phyloP scores from a whole-genome alignment of 495 filamentous ascomycete genomes.

The Sabuloglossum arenarium region DNA sequence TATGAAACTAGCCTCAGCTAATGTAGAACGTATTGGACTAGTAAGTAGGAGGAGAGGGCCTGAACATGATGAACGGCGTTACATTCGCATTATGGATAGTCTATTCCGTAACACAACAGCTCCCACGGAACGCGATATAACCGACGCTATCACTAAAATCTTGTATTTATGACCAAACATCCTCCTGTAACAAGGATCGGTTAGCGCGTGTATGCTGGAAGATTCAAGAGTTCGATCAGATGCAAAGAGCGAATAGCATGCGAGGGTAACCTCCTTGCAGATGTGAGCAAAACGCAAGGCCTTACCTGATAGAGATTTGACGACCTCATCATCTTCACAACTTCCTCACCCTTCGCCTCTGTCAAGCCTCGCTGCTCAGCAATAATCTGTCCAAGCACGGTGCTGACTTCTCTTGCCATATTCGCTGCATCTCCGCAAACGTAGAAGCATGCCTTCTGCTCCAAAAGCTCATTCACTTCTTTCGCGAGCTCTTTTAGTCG shows the following conservation, averaged over 20 bases:
- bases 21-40: too few relatives aligned
- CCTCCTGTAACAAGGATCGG: conserved; percentile 29
- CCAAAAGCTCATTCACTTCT: conserved; percentile 71
- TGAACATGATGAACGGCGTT: too few relatives aligned
- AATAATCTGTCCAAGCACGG: conserved; percentile 64
- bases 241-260: too few relatives aligned
- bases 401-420: conserved; percentile 95
- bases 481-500: conserved; percentile 61
- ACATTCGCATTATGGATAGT: too few relatives aligned
- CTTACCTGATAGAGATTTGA: conserved; percentile 83
- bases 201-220: neutral
- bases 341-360: conserved; percentile 73
- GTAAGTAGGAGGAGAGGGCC: too few relatives aligned
- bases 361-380: conserved; percentile 59
- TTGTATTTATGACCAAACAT: conserved; percentile 56
- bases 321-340: conserved; percentile 87
- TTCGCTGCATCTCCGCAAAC: conserved; percentile 96
- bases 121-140: too few relatives aligned
- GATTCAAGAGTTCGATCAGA: neutral
- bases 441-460: conserved; percentile 88
- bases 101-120: too few relatives aligned
- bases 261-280: too few relatives aligned
- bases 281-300: neutral
- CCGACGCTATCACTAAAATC: too few relatives aligned
- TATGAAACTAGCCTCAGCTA: too few relatives aligned